Percentiles rank a stretch among this genome's conserved stretches.
Conservation (phyloP, 2,329 filamentous ascomycete genomes). For the Furcasterigmium sp. region DNA sequence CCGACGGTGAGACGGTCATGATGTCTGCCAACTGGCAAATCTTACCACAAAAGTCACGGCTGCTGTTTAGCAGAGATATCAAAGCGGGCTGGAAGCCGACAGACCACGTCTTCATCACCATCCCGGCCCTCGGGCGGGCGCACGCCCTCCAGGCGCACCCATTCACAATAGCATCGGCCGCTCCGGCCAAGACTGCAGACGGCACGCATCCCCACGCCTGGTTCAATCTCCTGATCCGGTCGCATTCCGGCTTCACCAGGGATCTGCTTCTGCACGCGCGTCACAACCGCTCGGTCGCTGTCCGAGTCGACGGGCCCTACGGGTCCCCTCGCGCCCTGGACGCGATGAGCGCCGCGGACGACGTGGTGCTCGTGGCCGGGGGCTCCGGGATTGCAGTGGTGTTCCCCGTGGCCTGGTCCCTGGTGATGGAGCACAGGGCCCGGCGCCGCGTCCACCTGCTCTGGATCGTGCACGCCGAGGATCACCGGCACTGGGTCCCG, state of each 20-base stretch:
- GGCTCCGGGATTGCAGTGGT: constrained; percentile 61
- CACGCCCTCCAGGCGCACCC: constrained; percentile 58
- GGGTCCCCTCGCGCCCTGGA: constrained; percentile 51
- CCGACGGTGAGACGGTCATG: constrained; percentile 51
- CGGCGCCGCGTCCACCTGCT: constrained; percentile 40
- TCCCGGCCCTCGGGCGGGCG: constrained; percentile 46
- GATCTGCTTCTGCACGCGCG: constrained; percentile 47
- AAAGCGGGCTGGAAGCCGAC: constrained; percentile 52
- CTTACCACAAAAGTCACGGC: constrained; percentile 6
- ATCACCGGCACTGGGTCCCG: constrained; percentile 51
- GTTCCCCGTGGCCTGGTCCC: constrained; percentile 54
- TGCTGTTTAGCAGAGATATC: constrained; percentile 26
- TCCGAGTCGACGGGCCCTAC: constrained; percentile 61
- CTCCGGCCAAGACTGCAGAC: no score
- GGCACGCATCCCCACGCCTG: no score
- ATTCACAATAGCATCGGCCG: constrained; percentile 28
- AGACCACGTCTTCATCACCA: constrained; percentile 58
- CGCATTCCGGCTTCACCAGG: constrained; percentile 53
- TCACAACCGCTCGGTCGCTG: constrained; percentile 31
- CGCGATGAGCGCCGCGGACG: constrained; percentile 41
- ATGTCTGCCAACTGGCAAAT: constrained; percentile 33
- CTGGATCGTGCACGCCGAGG: constrained; percentile 51
- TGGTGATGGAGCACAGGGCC: constrained; percentile 23
- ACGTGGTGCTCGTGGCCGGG: constrained; percentile 53
- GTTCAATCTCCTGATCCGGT: constrained; percentile 54